Evolutionary conservation across 2,329 filamentous ascomycete genomes (phyloP), one percentile per base, ranked within the genome.

Genomic region (Emmonsia crescens): DNA sequence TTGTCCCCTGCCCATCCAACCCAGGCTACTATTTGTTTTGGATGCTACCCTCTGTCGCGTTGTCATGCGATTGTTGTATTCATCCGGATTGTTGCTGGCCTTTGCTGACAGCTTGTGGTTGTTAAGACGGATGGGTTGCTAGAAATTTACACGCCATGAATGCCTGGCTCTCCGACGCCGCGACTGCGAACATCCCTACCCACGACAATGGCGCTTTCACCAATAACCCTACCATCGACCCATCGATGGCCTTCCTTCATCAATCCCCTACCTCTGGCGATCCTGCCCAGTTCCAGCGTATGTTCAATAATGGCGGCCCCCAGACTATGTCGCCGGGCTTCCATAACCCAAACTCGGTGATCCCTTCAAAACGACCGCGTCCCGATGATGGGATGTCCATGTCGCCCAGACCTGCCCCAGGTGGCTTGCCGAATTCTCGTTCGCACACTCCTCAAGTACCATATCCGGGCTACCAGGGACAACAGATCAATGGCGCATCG

Each of bases 381-480:
- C 88, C 89, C 59, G 91, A 96, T 76, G 92, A 96, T 75, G 92
- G 87, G 71, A 82, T 94, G 71, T 87, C 86, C 67, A 87, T 89
- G 73, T 95, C 91, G 38, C 91, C 93, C 60, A 83, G 87, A 70
- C 89, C 87, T 71, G 86, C 87, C 61, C 83, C 87, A 5, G 85
- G 84, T 66, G 89, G 89, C 77, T 76, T 91, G 36, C 88, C 89
- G 57, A 85, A 85, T 29, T 95, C 93, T 76, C 89, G 93, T 75
- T 93, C 93, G 68, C 92, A 96, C 73, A 97, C 93, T 36, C 93
- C 93, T 70, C 89, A 93, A 72, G 83, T 85, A 65, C 82, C 83
- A 59, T 92, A 87, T 69, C 80, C 86, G 33, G 85, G 85, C 66
- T 93, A 87, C 74, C 89, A 87, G 71, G 82, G 81, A 63, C 54